Conservation (phyloP, 148 eudicot species). For the Rheum nobile region DNA sequence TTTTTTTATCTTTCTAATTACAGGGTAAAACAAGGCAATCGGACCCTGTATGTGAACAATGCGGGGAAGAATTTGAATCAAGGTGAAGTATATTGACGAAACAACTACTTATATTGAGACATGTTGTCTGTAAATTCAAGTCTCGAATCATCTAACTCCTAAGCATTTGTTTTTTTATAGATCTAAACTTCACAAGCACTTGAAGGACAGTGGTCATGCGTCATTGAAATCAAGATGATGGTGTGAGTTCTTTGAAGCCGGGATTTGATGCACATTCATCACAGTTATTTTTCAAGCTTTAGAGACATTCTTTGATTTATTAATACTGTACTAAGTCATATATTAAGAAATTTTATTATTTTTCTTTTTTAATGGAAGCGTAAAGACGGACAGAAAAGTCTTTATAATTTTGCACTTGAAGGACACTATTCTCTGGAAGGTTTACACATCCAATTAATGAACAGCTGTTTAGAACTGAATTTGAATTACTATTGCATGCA, state of each 20-base stretch:
- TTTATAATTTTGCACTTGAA: no score
- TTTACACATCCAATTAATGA: no score
- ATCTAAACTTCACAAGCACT: constrained; percentile 67
- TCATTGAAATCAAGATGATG: constrained; percentile 44
- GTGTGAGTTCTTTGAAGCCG: neutral
- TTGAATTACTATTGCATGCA: no score
- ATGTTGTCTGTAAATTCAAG: neutral
- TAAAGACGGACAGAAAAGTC: no score
- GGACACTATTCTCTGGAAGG: no score
- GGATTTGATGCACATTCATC: neutral
- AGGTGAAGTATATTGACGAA: constrained; percentile 31
- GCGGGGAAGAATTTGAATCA: constrained; percentile 80
- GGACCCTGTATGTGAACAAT: constrained; percentile 56
- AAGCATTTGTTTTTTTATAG: constrained; percentile 29
- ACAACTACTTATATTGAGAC: neutral
- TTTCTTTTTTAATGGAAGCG: no score
- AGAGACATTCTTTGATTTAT: neutral
- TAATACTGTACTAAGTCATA: no score
- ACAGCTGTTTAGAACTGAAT: no score
- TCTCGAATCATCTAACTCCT: neutral
- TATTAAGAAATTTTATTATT: no score
- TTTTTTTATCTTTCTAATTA: neutral
- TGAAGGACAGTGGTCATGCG: constrained; percentile 83
- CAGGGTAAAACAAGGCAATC: constrained; percentile 47
- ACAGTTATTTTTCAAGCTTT: neutral